Percentiles rank a stretch among this genome's conserved stretches.
Evolutionary conservation across 352 stramenopile genomes (phyloP).

Genomic region (Globisporangium spinosum): DNA sequence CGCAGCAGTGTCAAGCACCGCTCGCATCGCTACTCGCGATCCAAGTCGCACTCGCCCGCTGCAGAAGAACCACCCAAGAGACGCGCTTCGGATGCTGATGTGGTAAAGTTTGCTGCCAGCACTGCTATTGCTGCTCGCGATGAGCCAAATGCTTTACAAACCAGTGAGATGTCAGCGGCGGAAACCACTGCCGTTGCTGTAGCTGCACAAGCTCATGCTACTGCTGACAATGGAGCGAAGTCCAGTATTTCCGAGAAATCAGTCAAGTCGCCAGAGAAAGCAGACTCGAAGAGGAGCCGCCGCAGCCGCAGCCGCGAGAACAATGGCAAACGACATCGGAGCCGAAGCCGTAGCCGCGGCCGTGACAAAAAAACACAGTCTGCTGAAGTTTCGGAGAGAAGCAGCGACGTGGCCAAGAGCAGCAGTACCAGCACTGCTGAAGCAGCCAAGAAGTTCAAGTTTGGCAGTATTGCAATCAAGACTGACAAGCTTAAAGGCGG

Average conservation of each 20-base stretch:
- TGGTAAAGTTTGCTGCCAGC: neutral
- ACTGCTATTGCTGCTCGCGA: neutral
- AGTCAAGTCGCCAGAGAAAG: constrained; percentile 14
- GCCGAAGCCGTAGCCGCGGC: constrained; percentile 26
- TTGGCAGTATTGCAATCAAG: constrained; percentile 69
- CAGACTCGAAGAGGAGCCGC: constrained; percentile 8
- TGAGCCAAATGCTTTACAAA: neutral
- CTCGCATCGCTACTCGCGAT: constrained; percentile 16
- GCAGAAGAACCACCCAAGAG: neutral
- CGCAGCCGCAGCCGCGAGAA: constrained; percentile 22
- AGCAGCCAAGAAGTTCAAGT: constrained; percentile 57
- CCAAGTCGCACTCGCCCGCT: constrained; percentile 14
- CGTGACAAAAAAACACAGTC: constrained; percentile 16
- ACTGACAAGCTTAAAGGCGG: constrained; percentile 22
- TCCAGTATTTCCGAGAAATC: neutral
- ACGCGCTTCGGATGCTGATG: neutral
- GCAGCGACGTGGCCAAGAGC: constrained; percentile 12
- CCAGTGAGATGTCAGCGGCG: neutral
- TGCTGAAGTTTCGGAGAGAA: neutral
- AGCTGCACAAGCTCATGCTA: neutral
- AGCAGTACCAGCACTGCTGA: constrained; percentile 14
- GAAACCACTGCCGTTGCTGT: neutral
- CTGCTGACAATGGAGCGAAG: neutral
- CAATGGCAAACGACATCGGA: constrained; percentile 20
- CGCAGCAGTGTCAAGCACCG: constrained; percentile 12